Base-by-base conservation (phyloP, 2,329 filamentous ascomycete species). In the Lasiodiplodia sp. region DNA sequence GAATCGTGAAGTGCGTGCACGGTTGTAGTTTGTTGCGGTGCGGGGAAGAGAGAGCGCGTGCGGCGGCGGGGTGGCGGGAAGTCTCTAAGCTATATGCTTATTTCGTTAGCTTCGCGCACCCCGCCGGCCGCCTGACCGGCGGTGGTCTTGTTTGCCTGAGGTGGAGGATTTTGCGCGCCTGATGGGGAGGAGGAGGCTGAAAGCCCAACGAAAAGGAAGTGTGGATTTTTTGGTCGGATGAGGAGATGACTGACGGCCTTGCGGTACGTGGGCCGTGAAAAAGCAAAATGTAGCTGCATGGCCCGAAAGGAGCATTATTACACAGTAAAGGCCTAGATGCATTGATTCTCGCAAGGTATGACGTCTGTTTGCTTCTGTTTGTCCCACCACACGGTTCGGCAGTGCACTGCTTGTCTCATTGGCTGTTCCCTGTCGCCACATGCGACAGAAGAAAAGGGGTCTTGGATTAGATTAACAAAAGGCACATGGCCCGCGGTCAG, bases 71-170 rank as follows among this genome's bases (percentile, higher is more conserved):
- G 23, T 23, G 51, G 23, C 51, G 16, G 49, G 23, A 34, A 34
- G 51, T 31, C n/a, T 28, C 31, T 53, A 28, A 53, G 25, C 51
- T 53, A 53, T 12, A 53, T 53, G 51, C 51, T 53, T 53, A 25
- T 53, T 31, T 34, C 31, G 31, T 51, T 18, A 18, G 49, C 49
- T 23, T n/a, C 10, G 31, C 31, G 31, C 31, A 7, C 31, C 31
- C 31, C 8, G 7, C 7, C 31, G 31, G 31, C 8, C 31, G 8
- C 8, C 8, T 10, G 31, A 10, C 31, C 31, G 31, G 31, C 31
- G 31, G 31, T 23, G 31, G 31, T 34, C 31, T 34, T 34, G 31
- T 34, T 34, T 34, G 31, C 31, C 31, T 34, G 31, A 34, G 31
- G 4, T 28, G 28, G 28, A 28, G 28, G 28, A 28, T 28, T 28